Percentiles rank a stretch among this genome's conserved stretches.
phyloP scores from a whole-genome alignment of 139 green algal genomes.

The Spirogloea muscicola region DNA sequence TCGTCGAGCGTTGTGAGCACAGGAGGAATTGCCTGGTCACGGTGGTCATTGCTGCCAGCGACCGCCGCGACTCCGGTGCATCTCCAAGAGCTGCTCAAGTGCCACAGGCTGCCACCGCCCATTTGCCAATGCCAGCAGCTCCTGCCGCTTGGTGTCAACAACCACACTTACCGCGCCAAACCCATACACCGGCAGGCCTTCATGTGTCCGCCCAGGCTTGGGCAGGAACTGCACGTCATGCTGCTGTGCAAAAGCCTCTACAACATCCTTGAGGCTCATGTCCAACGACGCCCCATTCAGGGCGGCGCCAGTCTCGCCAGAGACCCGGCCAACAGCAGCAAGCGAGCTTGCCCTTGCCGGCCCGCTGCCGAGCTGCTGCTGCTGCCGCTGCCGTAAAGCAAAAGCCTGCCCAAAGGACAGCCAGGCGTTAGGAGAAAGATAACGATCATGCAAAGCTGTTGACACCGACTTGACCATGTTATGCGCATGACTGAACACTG shows the following conservation, averaged over 20 bases:
- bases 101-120: slow-evolving; percentile 73
- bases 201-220: slow-evolving; percentile 70
- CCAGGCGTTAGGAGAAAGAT: too few relatives aligned
- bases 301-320: too few relatives aligned
- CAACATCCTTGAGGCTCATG: slow-evolving; percentile 51
- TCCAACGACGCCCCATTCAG: neutral
- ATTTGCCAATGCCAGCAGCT: slow-evolving; percentile 68
- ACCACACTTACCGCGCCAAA: slow-evolving; percentile 84
- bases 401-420: too few relatives aligned
- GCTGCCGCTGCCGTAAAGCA: too few relatives aligned
- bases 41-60: slow-evolving; percentile 25
- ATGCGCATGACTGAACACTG: too few relatives aligned
- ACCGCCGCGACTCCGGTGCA: slow-evolving; percentile 27
- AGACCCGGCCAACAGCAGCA: too few relatives aligned
- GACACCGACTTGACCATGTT: too few relatives aligned
- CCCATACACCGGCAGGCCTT: slow-evolving; percentile 83
- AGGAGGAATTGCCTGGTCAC: too few relatives aligned
- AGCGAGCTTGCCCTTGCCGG: too few relatives aligned
- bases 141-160: slow-evolving; percentile 66
- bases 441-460: too few relatives aligned
- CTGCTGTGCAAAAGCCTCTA: slow-evolving; percentile 77
- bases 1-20: too few relatives aligned
- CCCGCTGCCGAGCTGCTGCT: too few relatives aligned
- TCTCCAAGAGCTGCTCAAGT: slow-evolving; percentile 67
- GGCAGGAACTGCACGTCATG: slow-evolving; percentile 83